Percentiles rank a stretch among this genome's conserved stretches.
These are phyloP conservation scores for Firmiana major DNA, from an alignment of 345 rosid genomes.

Conservation along the genomic window DNA sequence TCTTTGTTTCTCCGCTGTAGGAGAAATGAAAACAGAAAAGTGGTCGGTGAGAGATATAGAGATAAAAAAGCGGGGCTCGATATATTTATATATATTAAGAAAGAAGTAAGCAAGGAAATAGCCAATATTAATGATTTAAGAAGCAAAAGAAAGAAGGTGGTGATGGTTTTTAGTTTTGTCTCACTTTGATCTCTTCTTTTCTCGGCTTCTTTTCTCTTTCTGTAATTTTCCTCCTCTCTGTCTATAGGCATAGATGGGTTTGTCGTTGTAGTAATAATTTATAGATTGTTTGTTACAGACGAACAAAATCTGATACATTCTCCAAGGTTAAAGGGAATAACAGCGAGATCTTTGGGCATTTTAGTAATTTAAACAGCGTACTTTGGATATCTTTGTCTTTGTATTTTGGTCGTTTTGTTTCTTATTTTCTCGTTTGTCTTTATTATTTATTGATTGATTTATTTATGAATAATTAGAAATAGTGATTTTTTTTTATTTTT, in stretches of 20 bases:
- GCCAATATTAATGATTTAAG: neutral
- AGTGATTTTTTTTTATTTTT: neutral
- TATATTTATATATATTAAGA: neutral
- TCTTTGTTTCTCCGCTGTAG: neutral
- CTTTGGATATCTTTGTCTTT: constrained; percentile 5
- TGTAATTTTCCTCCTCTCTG: neutral
- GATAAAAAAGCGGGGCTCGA: constrained; percentile 20
- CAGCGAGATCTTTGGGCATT: neutral
- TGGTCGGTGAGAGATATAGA: constrained; percentile 17
- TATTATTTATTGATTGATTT: neutral
- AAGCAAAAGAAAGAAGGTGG: neutral
- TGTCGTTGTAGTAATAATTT: neutral
- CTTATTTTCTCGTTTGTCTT: neutral
- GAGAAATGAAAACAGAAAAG: constrained; percentile 20
- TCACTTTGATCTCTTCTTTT: neutral
- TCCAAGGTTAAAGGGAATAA: neutral
- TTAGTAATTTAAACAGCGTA: neutral
- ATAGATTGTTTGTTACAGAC: neutral
- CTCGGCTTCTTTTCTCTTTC: neutral
- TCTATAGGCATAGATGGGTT: neutral
- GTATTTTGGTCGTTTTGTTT: neutral
- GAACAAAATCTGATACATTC: neutral
- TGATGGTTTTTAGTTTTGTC: constrained; percentile 9
- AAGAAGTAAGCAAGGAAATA: neutral
- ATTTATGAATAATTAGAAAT: neutral